Conservation (phyloP, 768 basidiomycete genomes). For the Gymnopilus junonius region DNA sequence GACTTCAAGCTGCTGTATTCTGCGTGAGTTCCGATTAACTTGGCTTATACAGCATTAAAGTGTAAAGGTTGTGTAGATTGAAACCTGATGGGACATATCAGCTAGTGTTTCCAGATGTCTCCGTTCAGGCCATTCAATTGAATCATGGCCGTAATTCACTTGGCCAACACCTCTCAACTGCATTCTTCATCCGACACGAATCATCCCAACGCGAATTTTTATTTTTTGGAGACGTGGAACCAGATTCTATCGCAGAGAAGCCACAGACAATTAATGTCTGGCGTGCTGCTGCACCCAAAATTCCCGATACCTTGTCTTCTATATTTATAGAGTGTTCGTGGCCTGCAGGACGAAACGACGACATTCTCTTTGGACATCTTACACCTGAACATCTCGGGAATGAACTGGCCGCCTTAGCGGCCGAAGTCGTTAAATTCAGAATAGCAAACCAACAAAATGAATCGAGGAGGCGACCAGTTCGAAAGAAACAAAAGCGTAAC, state of each 20-base stretch:
- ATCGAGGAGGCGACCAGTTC: slow-evolving; percentile 31
- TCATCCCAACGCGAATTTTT: slow-evolving; percentile 70
- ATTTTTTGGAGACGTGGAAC: slow-evolving; percentile 95
- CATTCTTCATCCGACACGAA: slow-evolving; percentile 83
- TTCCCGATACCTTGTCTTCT: slow-evolving; percentile 68
- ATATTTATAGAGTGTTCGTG: slow-evolving; percentile 97
- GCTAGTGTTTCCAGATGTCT: slow-evolving; percentile 54
- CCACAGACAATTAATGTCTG: slow-evolving; percentile 76
- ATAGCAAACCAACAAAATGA: slow-evolving; percentile 25
- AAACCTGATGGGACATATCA: slow-evolving; percentile 64
- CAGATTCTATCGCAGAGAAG: slow-evolving; percentile 66
- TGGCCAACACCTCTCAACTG: slow-evolving; percentile 74
- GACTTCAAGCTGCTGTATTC: slow-evolving; percentile 65
- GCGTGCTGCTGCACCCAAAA: slow-evolving; percentile 78
- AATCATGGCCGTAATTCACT: slow-evolving; percentile 68
- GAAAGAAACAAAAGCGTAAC: slow-evolving; percentile 45
- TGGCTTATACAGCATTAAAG: not conserved
- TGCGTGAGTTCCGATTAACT: slow-evolving; percentile 46
- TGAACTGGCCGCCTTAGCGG: slow-evolving; percentile 74
- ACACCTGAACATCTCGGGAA: slow-evolving; percentile 77
- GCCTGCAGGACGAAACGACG: slow-evolving; percentile 69
- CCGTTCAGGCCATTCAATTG: slow-evolving; percentile 69
- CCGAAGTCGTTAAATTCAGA: slow-evolving; percentile 60
- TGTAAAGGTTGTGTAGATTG: slow-evolving; percentile 3
- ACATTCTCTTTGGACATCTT: slow-evolving; percentile 83